Evolutionary conservation across 208 protist species (phyloP).

Genomic region (Leishmania tropica): DNA sequence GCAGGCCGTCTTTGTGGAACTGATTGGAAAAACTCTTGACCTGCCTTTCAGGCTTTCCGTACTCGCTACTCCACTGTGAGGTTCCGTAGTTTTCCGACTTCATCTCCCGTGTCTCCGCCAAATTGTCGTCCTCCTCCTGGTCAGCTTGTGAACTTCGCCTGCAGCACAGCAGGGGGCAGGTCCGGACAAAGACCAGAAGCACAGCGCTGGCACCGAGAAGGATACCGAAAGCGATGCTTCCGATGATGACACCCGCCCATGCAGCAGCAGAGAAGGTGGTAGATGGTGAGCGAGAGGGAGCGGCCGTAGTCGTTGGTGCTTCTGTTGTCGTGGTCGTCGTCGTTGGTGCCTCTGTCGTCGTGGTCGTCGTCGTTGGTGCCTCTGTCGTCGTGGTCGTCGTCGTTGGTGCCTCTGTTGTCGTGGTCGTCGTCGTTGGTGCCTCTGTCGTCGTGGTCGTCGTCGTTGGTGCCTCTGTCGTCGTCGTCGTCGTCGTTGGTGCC

Average conservation of each 20-base stretch:
- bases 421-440: not conserved
- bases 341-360: not conserved
- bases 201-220: not conserved
- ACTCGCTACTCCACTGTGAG: not conserved
- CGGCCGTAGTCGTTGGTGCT: not conserved
- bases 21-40: not conserved
- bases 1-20: not conserved
- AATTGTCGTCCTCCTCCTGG: not conserved
- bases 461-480: not conserved
- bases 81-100: not conserved
- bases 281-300: not conserved
- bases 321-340: not conserved
- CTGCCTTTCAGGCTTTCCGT: not conserved
- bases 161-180: not conserved
- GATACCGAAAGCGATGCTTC: not conserved
- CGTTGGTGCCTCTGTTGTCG: not conserved
- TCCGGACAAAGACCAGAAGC: not conserved
- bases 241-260: not conserved
- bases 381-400: not conserved
- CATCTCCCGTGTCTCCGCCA: not conserved
- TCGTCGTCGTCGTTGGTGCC: not conserved
- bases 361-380: not conserved
- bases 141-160: not conserved
- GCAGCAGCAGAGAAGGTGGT: not conserved
- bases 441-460: not conserved